Evolutionary conservation across 2,329 filamentous ascomycete genomes (phyloP).

Genomic region (Penicillium sp.): DNA sequence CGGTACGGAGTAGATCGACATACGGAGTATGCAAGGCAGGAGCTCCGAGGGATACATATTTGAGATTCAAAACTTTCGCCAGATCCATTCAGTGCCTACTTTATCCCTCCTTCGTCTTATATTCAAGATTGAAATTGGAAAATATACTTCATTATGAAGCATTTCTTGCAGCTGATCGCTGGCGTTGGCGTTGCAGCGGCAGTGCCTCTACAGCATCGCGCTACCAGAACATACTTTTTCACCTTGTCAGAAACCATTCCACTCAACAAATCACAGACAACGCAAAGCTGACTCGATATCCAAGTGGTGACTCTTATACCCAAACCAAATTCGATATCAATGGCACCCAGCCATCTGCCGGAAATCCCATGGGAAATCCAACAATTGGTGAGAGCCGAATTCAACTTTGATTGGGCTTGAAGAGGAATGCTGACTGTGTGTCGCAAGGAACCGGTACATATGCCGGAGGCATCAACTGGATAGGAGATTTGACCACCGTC

Average conservation of each 20-base stretch:
- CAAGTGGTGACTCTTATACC: slow-evolving; percentile 61
- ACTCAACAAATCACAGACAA: no score
- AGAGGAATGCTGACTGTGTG: neutral
- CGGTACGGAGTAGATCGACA: no score
- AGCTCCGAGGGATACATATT: no score
- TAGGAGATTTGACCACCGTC: slow-evolving; percentile 51
- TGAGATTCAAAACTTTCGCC: no score
- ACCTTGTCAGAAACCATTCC: slow-evolving; percentile 37
- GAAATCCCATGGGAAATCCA: slow-evolving; percentile 65
- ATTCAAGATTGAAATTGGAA: neutral
- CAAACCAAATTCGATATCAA: slow-evolving; percentile 60
- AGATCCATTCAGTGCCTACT: no score
- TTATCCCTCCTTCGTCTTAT: no score
- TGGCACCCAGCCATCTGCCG: slow-evolving; percentile 52
- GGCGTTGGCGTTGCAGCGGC: slow-evolving; percentile 18
- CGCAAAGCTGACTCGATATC: neutral
- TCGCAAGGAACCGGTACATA: slow-evolving; percentile 49
- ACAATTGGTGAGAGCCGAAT: slow-evolving; percentile 25
- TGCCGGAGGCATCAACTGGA: slow-evolving; percentile 55
- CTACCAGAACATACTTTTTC: slow-evolving; percentile 39
- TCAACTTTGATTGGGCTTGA: neutral
- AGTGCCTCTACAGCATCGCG: slow-evolving; percentile 13
- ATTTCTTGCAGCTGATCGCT: slow-evolving; percentile 9
- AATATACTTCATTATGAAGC: slow-evolving; percentile 11
- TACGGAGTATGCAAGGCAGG: no score